phyloP scores from a whole-genome alignment of 2,329 filamentous ascomycete species.

The Dothidotthia symphoricarpi region DNA sequence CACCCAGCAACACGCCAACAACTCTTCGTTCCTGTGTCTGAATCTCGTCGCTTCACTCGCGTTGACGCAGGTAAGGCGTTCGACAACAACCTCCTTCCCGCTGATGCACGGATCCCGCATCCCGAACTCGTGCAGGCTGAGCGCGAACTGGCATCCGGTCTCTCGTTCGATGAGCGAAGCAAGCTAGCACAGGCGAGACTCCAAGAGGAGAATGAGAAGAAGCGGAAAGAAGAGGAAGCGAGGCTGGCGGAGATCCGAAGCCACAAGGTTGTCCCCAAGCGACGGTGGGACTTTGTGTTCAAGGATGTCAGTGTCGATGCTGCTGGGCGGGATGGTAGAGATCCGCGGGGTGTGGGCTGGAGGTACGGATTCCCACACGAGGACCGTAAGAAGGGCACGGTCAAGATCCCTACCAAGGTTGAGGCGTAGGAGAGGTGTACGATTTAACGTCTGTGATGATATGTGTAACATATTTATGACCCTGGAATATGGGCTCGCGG shows the following conservation, averaged over 20 bases:
- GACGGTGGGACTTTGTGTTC: conserved; percentile 61
- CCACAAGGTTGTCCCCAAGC: conserved; percentile 47
- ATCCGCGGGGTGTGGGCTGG: conserved; percentile 54
- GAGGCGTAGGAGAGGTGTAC: conserved; percentile 39
- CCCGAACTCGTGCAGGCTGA: conserved; percentile 55
- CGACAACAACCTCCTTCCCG: conserved; percentile 57
- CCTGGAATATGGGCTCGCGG: conserved; percentile 10
- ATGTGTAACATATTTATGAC: conserved; percentile 17
- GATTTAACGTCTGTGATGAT: conserved; percentile 22
- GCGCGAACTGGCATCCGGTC: conserved; percentile 36
- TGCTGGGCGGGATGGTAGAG: conserved; percentile 56
- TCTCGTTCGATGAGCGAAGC: conserved; percentile 36
- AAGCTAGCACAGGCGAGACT: conserved; percentile 33
- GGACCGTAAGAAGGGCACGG: conserved; percentile 61
- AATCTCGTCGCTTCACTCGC: conserved; percentile 64
- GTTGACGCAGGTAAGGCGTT: conserved; percentile 64
- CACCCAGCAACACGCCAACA: conserved; percentile 55
- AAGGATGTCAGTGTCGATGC: conserved; percentile 57
- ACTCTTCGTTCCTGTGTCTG: conserved; percentile 63
- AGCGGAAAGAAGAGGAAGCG: conserved; percentile 42
- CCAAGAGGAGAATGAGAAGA: conserved; percentile 34
- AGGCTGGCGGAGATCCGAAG: conserved; percentile 47
- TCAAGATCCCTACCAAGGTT: conserved; percentile 64
- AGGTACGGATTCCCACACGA: conserved; percentile 62
- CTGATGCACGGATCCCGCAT: conserved; percentile 63